Percentiles rank a stretch among this genome's conserved stretches.
phyloP scores from a whole-genome alignment of 148 eudicot species.

The Bassia scoparia region DNA sequence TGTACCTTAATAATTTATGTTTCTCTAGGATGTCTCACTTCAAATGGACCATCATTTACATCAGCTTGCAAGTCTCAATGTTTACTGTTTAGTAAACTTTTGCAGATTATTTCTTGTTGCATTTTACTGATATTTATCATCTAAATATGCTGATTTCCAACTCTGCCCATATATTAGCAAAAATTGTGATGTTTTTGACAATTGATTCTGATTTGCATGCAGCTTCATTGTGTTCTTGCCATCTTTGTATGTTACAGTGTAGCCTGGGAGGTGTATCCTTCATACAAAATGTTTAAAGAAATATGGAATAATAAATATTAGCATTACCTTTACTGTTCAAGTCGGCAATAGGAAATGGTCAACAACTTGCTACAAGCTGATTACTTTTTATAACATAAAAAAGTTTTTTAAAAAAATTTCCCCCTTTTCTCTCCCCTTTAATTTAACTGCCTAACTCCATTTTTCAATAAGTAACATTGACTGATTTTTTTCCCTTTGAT shows the following conservation, averaged over 20 bases:
- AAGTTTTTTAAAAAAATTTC: too few species aligned
- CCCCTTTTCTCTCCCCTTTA: too few species aligned
- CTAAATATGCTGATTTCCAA: not conserved
- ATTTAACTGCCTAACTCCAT: too few species aligned
- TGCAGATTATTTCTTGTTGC: not conserved
- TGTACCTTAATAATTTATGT: not conserved
- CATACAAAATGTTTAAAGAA: not conserved
- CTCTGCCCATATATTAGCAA: not conserved
- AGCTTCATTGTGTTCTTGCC: not conserved
- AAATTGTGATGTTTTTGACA: not conserved
- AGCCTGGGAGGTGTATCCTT: slow-evolving; percentile 1
- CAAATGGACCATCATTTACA: not conserved
- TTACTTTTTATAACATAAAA: too few species aligned
- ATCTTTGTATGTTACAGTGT: not conserved
- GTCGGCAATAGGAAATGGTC: too few species aligned
- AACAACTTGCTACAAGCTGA: too few species aligned
- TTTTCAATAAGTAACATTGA: too few species aligned
- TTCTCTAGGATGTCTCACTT: not conserved
- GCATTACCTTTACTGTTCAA: not conserved
- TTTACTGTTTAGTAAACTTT: not conserved
- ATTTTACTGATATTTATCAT: not conserved
- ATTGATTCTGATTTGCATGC: not conserved
- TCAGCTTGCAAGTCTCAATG: not conserved
- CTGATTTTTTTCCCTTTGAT: too few species aligned
- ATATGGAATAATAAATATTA: not conserved